phyloP scores from a whole-genome alignment of 768 basidiomycete species.

The Russula abietina region DNA sequence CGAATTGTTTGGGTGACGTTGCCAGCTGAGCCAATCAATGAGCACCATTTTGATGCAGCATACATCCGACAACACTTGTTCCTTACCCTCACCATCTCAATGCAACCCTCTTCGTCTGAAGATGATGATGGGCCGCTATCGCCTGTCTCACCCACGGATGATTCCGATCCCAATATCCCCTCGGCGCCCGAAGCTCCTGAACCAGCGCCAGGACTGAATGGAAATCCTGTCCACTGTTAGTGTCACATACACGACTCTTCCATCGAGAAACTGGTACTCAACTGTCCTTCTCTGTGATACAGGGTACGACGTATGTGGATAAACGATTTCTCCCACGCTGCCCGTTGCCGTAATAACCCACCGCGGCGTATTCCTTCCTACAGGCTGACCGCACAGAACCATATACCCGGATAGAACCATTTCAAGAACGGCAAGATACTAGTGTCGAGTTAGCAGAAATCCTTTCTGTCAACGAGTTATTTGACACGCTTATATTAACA shows the following conservation, averaged over 20 bases:
- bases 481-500: slow-evolving; percentile 9
- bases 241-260: slow-evolving; percentile 26
- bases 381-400: slow-evolving; percentile 80
- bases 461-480: slow-evolving; percentile 2
- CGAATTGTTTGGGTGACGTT: background rate
- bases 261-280: slow-evolving; percentile 17
- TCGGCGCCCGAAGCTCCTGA: slow-evolving; percentile 44
- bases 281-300: slow-evolving; percentile 8
- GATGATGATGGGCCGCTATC: slow-evolving; percentile 37
- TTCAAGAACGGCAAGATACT: slow-evolving; percentile 78
- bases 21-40: background rate
- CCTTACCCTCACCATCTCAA: slow-evolving; percentile 5
- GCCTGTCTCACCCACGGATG: slow-evolving; percentile 46
- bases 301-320: slow-evolving; percentile 79
- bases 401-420: slow-evolving; percentile 77
- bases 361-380: slow-evolving; percentile 11
- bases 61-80: slow-evolving; percentile 5
- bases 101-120: slow-evolving; percentile 22
- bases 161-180: slow-evolving; percentile 48
- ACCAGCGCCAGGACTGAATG: slow-evolving; percentile 68
- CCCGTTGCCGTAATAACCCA: slow-evolving; percentile 11
- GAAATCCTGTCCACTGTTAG: slow-evolving; percentile 77
- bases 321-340: slow-evolving; percentile 2
- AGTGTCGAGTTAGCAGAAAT: slow-evolving; percentile 61
- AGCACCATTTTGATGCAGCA: background rate